Conservation (phyloP, 495 filamentous ascomycete species). For the Cryomyces minteri region DNA sequence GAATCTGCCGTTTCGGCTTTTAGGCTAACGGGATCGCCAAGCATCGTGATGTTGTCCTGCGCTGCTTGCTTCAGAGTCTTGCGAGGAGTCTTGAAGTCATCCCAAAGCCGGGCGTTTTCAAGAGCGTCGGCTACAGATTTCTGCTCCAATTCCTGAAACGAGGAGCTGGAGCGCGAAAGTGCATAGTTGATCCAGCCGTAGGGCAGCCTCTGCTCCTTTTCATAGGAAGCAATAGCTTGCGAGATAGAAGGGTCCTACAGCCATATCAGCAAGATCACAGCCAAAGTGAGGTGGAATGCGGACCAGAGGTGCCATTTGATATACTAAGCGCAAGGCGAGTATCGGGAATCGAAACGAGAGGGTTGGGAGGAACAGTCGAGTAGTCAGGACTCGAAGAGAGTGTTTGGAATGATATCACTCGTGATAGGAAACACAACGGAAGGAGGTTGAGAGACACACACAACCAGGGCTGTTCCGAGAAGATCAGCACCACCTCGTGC, state of each 20-base stretch:
- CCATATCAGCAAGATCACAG: no score
- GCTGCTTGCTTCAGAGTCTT: neutral
- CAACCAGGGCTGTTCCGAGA: no score
- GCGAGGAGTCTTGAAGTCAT: neutral
- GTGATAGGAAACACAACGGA: no score
- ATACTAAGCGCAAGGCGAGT: no score
- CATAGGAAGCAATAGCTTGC: neutral
- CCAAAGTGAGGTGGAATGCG: no score
- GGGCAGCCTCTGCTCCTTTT: neutral
- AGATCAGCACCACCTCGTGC: no score
- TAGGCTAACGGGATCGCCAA: slow-evolving; percentile 13
- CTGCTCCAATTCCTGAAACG: neutral
- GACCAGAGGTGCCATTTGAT: no score
- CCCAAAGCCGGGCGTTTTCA: neutral
- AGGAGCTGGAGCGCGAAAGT: neutral
- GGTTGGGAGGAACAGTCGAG: no score
- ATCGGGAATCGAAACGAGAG: no score
- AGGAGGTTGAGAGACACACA: no score
- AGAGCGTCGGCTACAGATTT: neutral
- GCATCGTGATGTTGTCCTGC: slow-evolving; percentile 3
- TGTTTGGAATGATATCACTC: no score
- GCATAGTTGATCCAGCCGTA: neutral
- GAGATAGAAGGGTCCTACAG: neutral
- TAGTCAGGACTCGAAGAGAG: no score
- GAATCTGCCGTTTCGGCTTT: slow-evolving; percentile 10